Base-by-base conservation (phyloP, 148 eudicot genomes). In the Silene uniflora region DNA sequence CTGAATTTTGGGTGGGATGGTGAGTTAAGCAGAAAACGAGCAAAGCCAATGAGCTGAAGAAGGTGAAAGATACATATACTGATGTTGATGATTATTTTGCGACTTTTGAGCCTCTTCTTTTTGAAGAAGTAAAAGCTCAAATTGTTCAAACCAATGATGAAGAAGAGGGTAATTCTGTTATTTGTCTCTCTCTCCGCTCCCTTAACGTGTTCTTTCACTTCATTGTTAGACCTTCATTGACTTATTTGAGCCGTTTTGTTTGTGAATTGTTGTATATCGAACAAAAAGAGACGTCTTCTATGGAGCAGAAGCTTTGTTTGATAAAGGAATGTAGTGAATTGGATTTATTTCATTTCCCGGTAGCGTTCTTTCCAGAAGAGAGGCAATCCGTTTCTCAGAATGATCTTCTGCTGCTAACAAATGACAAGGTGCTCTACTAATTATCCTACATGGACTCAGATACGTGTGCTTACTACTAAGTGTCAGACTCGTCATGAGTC, bases 91-190 rank as follows among this genome's bases (percentile, higher is more conserved):
- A 94, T 60, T 94, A 91, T 79, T 86, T 94, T 61, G 75, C 83
- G 6, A 90, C 89, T 9, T 94, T 94, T 55, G 97, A 91, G 84
- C 96, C 96, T 10, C 91, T 91, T 73, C 85, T 94, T 58, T 94
- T 94, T 71, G 97, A 91, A 87, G 97, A 94, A 82, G 96, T 88
- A 66, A 90, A 94, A 83, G 88, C 95, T n/a, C 95, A 91, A 83
- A 88, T 93, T 67, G 72, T 82, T 23, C 88, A 86, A 81, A 76
- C 77, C 44, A 84, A 77, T 80, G 87, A 88, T 23, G 90, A 88
- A 22, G 95, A 90, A 75, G 97, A 84, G 52, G 89, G 97, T 90
- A 85, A 10, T 58, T 75, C 47, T 74, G 25, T 14, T 6, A 69
- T 61, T 10, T 65, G 10, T n/a, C 19, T n/a, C 17, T n/a, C 17